Evolutionary conservation across 805 yeast species (phyloP), one percentile per base, ranked within the genome.

Genomic region (Pichia ethanolica): DNA sequence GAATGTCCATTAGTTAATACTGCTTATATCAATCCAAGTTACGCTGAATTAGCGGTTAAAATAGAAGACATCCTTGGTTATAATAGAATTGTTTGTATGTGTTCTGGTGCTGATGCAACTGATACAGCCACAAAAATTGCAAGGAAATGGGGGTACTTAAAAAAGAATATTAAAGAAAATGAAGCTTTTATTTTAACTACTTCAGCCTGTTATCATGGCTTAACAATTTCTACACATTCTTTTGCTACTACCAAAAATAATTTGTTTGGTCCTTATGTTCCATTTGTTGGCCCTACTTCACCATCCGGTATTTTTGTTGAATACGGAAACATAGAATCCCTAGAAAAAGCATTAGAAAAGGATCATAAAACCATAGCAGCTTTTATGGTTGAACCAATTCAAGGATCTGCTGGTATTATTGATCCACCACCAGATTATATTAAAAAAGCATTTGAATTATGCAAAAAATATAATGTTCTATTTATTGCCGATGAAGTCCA

Each of bases 401-500:
- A 62, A 48, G 66, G 66, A 11, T 56, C 62, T 8, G 63, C 64
- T n/a, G 66, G 66, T 47, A 55, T 62, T 26, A 50, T 60, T 14
- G 56, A 53, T 35, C 64, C 66, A 13, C 63, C 64, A n/a, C 45
- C 35, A 9, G 61, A 56, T 5, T 62, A 60, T 39, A 32, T 59
- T 10, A 59, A 54, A 13, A 38, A 53, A 27, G 61, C 61, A 2
- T 53, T 27, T 37, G 58, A 54, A 3, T 39, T 62, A 13, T 62
- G 66, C 49, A 53, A 60, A 39, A 54, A 59, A 45, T 58, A 53
- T 47, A 60, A 61, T 45, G 53, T 62, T 36, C 45, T 62, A 11
- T 58, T 59, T 46, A 59, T 62, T 46, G 61, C 64, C 1, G 66
- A 62, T 50, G 66, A 62, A 45, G 62, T 62, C n/a, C 65, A 61